Conservation (phyloP, 768 basidiomycete genomes). For the Boletus sp. region DNA sequence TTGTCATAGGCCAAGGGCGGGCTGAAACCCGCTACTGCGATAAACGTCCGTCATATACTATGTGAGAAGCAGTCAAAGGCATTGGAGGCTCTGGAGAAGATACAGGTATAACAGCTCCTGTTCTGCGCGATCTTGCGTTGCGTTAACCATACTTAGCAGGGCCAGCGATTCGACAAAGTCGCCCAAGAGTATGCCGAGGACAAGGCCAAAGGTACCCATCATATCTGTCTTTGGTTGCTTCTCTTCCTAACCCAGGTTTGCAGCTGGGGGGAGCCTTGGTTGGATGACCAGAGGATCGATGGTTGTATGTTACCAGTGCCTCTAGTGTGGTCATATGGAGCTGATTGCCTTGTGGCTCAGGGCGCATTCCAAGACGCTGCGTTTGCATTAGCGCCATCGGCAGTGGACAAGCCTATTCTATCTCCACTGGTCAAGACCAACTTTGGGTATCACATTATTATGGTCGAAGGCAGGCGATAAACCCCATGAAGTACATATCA, state of each 20-base stretch:
- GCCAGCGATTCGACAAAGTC: slow-evolving; percentile 82
- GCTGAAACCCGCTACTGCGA: slow-evolving; percentile 73
- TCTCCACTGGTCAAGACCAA: slow-evolving; percentile 78
- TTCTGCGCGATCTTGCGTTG: not conserved
- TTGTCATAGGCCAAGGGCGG: slow-evolving; percentile 47
- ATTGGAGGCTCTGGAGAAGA: slow-evolving; percentile 72
- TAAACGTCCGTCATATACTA: slow-evolving; percentile 84
- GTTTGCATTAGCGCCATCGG: slow-evolving; percentile 74
- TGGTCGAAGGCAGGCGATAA: slow-evolving; percentile 80
- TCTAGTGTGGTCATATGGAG: not conserved
- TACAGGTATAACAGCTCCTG: slow-evolving; percentile 50
- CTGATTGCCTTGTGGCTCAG: slow-evolving; percentile 33
- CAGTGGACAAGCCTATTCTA: slow-evolving; percentile 71
- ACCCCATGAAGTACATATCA: slow-evolving; percentile 17
- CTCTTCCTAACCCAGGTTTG: not conserved
- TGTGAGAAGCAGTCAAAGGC: slow-evolving; percentile 87
- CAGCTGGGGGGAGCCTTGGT: slow-evolving; percentile 82
- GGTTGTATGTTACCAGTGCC: slow-evolving; percentile 48
- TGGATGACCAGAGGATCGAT: slow-evolving; percentile 87
- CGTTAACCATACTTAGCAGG: slow-evolving; percentile 45
- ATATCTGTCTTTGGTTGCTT: not conserved
- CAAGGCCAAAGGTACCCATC: slow-evolving; percentile 70
- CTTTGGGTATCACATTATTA: slow-evolving; percentile 86
- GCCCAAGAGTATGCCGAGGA: slow-evolving; percentile 90
- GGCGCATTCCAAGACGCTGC: slow-evolving; percentile 83